Percentiles rank a stretch among this genome's conserved stretches.
Evolutionary conservation across 129 eudicot genomes (phyloP).

Genomic region (Solidago caesia): DNA sequence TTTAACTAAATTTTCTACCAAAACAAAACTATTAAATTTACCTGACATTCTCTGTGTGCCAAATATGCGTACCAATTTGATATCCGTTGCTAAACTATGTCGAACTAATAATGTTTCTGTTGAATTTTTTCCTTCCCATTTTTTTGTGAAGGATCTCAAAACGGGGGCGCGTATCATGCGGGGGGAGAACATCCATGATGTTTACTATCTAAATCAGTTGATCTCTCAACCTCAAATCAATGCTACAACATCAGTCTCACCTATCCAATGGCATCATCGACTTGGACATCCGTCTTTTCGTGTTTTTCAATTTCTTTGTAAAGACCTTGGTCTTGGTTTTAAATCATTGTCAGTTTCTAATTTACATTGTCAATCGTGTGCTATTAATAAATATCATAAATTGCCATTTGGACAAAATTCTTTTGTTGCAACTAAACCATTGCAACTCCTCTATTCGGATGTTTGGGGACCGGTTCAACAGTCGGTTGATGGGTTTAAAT

Average conservation of each 20-base stretch:
- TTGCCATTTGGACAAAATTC: constrained; percentile 14
- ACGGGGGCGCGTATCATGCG: no score
- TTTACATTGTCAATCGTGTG: constrained; percentile 15
- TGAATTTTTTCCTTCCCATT: no score
- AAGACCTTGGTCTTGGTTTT: constrained; percentile 20
- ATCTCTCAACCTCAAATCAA: background rate
- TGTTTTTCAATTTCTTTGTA: constrained; percentile 5
- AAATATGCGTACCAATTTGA: no score
- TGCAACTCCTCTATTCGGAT: constrained; percentile 5
- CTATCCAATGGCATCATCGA: constrained; percentile 18
- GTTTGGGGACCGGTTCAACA: constrained; percentile 7
- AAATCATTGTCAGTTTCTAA: background rate
- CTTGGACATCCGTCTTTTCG: constrained; percentile 20
- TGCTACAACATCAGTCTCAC: background rate
- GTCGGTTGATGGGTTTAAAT: background rate
- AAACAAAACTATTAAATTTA: no score
- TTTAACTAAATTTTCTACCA: no score
- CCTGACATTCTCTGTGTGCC: no score
- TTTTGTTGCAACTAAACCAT: constrained; percentile 5
- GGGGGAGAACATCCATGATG: no score
- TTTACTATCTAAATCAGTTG: background rate
- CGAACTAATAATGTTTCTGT: no score
- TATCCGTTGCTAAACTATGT: no score
- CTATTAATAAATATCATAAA: constrained; percentile 23
- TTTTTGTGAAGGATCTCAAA: no score